Evolutionary conservation across 129 eudicot genomes (phyloP).

Genomic region (Silybum marianum): DNA sequence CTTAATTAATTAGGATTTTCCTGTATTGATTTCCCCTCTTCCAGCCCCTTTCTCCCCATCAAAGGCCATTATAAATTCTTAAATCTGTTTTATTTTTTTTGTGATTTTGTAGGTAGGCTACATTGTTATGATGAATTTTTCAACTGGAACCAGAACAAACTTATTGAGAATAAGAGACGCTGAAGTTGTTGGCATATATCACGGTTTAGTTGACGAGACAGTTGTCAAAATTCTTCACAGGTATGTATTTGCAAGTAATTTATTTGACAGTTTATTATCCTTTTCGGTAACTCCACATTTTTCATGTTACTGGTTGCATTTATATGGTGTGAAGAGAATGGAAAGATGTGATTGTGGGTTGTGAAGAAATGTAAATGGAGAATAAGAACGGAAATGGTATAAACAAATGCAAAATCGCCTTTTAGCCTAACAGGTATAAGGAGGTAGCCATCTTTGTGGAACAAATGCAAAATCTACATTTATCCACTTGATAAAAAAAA

Average conservation of each 20-base stretch:
- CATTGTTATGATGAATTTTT: constrained; percentile 78
- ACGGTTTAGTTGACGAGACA: constrained; percentile 72
- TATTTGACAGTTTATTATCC: not conserved
- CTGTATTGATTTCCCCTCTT: no score
- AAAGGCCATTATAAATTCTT: not conserved
- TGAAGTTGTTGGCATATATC: constrained; percentile 83
- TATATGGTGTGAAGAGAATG: not conserved
- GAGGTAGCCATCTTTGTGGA: not conserved
- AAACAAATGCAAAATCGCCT: not conserved
- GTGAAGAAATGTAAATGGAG: not conserved
- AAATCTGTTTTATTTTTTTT: constrained; percentile 17
- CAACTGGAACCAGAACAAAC: constrained; percentile 66
- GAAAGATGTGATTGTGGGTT: not conserved
- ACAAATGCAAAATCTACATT: not conserved
- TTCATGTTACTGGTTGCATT: not conserved
- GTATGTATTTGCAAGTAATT: constrained; percentile 37
- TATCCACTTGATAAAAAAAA: not conserved
- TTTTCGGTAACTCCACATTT: not conserved
- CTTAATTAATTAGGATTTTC: no score
- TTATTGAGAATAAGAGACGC: constrained; percentile 79
- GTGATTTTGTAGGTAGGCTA: constrained; percentile 72
- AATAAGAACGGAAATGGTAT: not conserved
- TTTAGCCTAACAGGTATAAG: not conserved
- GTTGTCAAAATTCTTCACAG: constrained; percentile 70
- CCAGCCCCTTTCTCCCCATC: not conserved